Percentiles rank a stretch among this genome's conserved stretches.
Conservation (phyloP, 371 early-diverging fungal genomes). For the Haplosporangium sp. region DNA sequence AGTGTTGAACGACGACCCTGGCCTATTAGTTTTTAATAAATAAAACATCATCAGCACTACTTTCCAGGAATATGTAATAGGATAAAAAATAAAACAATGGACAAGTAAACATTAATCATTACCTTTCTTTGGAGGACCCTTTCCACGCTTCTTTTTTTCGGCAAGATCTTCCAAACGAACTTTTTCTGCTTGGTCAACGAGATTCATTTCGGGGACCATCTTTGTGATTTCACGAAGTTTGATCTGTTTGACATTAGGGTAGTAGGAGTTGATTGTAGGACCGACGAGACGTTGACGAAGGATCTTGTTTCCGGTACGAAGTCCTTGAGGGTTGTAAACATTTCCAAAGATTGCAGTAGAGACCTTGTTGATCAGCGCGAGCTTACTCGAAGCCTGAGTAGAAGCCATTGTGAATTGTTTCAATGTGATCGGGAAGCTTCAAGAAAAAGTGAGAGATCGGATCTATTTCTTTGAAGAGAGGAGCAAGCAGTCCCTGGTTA, state of each 20-base stretch:
- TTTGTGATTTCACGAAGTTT: constrained; percentile 72
- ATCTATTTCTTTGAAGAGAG: not conserved
- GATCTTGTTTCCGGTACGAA: constrained; percentile 81
- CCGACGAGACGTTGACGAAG: constrained; percentile 76
- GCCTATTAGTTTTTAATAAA: constrained; percentile 51
- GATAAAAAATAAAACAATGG: not conserved
- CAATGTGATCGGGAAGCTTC: not conserved
- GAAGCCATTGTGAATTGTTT: constrained; percentile 20
- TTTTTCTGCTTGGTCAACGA: constrained; percentile 74
- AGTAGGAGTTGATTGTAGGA: constrained; percentile 73
- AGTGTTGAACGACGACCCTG: constrained; percentile 73
- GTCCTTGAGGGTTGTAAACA: constrained; percentile 77
- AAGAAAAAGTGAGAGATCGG: not conserved
- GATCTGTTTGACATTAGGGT: constrained; percentile 69
- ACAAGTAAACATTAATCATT: constrained; percentile 21
- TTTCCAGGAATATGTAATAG: not conserved
- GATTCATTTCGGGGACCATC: constrained; percentile 68
- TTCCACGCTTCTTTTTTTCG: constrained; percentile 79
- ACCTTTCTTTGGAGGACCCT: constrained; percentile 89
- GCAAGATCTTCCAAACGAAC: constrained; percentile 78
- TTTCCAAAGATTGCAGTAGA: constrained; percentile 76
- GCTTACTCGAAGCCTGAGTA: constrained; percentile 24
- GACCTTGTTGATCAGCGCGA: constrained; percentile 71
- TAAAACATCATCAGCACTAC: not conserved
- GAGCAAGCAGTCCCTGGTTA: no score